phyloP scores from a whole-genome alignment of 1,284 basidiomycete species.

The Kalmanozyma brasiliensis region DNA sequence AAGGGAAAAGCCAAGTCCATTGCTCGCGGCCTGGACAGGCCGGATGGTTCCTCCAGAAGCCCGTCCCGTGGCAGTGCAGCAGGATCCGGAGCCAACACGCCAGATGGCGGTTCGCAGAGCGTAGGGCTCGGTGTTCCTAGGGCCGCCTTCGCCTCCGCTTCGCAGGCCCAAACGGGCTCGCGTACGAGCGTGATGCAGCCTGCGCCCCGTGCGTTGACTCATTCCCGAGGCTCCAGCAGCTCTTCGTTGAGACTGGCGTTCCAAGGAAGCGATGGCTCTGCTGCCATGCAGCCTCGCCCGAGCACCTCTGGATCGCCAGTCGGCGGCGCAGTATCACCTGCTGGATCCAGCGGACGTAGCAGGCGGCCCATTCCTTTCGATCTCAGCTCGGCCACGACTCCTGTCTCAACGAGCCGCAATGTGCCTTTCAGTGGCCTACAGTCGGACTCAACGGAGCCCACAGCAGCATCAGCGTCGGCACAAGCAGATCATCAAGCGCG shows the following conservation, averaged over 20 bases:
- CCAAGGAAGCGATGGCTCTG: conserved; percentile 18
- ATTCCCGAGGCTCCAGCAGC: conserved; percentile 35
- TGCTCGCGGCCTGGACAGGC: conserved; percentile 6
- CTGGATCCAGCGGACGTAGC: conserved; percentile 4
- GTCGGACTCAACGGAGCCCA: not conserved
- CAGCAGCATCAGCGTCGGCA: conserved; percentile 1
- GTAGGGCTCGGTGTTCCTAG: conserved; percentile 17
- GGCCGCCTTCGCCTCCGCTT: conserved; percentile 34
- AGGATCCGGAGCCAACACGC: conserved; percentile 37
- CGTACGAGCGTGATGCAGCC: conserved; percentile 46
- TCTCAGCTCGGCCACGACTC: not conserved
- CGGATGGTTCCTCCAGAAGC: conserved; percentile 7
- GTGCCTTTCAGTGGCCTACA: not conserved
- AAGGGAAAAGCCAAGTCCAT: conserved; percentile 24
- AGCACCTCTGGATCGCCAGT: conserved; percentile 1
- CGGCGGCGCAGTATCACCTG: conserved; percentile 4
- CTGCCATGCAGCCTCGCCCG: conserved; percentile 16
- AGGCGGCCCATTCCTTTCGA: conserved; percentile 32
- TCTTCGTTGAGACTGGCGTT: conserved; percentile 39
- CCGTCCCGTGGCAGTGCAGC: conserved; percentile 21
- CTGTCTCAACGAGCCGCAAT: not conserved
- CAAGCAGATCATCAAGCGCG: not conserved
- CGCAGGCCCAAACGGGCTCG: conserved; percentile 23
- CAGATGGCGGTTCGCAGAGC: conserved; percentile 28
- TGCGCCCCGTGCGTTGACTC: conserved; percentile 19